Evolutionary conservation across 2,329 filamentous ascomycete species (phyloP).

Genomic region (Exophiala dermatitidis): DNA sequence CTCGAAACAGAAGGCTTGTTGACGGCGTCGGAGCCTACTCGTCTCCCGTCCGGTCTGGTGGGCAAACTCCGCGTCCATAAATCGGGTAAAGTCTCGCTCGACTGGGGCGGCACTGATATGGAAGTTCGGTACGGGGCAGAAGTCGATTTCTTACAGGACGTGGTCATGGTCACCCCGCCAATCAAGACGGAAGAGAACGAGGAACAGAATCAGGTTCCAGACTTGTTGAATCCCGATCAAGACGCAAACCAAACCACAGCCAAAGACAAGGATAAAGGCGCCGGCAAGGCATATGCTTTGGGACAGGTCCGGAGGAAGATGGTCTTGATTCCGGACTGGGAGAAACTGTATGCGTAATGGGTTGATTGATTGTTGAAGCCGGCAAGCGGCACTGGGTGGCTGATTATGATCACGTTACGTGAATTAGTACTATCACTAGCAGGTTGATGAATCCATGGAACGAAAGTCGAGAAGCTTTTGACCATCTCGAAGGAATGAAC

Average conservation of each 20-base stretch:
- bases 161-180: slow-evolving; percentile 36
- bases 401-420: too few species aligned
- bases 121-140: slow-evolving; percentile 51
- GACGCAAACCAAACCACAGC: too few species aligned
- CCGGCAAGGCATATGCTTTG: slow-evolving; percentile 45
- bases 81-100: slow-evolving; percentile 54
- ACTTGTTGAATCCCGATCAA: not conserved
- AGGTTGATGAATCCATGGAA: too few species aligned
- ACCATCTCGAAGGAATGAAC: too few species aligned
- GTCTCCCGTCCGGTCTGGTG: slow-evolving; percentile 48
- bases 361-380: too few species aligned
- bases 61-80: slow-evolving; percentile 57
- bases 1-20: slow-evolving; percentile 29
- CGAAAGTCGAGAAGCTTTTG: too few species aligned
- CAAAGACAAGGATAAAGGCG: slow-evolving; percentile 31
- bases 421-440: too few species aligned
- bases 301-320: slow-evolving; percentile 59
- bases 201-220: not conserved
- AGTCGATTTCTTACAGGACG: slow-evolving; percentile 55
- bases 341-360: slow-evolving; percentile 38
- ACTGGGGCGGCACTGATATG: slow-evolving; percentile 57
- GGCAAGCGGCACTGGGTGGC: too few species aligned
- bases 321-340: slow-evolving; percentile 56
- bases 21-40: slow-evolving; percentile 36
- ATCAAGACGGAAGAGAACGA: slow-evolving; percentile 2